phyloP scores from a whole-genome alignment of 2,329 filamentous ascomycete genomes.

The Lasiodiplodia gonubiensis region DNA sequence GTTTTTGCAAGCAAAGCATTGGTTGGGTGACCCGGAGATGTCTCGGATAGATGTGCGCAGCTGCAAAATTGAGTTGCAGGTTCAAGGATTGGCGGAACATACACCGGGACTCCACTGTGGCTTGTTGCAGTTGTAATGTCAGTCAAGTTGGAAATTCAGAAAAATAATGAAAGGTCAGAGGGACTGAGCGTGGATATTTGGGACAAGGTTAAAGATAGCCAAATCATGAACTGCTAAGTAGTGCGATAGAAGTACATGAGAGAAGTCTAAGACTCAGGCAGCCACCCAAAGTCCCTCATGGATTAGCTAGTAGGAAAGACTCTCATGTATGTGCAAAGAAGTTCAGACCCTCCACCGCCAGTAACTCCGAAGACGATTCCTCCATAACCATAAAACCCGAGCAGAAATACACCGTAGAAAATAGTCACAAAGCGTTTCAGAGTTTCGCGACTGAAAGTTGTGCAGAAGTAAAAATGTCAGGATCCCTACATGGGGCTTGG shows the following conservation, averaged over 20 bases:
- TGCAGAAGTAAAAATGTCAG: constrained; percentile 6
- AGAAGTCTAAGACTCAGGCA: constrained; percentile 26
- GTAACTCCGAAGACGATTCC: constrained; percentile 23
- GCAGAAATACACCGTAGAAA: constrained; percentile 14
- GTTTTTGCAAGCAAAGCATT: background rate
- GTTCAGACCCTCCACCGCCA: constrained; percentile 8
- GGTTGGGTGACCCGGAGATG: constrained; percentile 12
- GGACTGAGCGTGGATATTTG: background rate
- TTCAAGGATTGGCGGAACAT: background rate
- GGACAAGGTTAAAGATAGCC: background rate
- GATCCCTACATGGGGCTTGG: background rate
- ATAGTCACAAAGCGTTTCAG: background rate
- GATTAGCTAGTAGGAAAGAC: constrained; percentile 21
- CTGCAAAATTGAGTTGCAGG: background rate
- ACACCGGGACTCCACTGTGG: constrained; percentile 2
- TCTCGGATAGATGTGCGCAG: constrained; percentile 15
- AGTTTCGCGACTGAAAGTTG: background rate
- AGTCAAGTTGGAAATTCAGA: background rate
- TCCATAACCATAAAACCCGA: constrained; percentile 9
- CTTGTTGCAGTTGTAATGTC: background rate
- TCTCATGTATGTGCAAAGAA: constrained; percentile 25
- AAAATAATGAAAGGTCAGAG: background rate
- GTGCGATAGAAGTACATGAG: constrained; percentile 25
- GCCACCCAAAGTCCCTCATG: constrained; percentile 18
- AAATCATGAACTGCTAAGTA: background rate